Evolutionary conservation across 495 filamentous ascomycete species (phyloP).

Genomic region (Astrothelium subdiscretum): DNA sequence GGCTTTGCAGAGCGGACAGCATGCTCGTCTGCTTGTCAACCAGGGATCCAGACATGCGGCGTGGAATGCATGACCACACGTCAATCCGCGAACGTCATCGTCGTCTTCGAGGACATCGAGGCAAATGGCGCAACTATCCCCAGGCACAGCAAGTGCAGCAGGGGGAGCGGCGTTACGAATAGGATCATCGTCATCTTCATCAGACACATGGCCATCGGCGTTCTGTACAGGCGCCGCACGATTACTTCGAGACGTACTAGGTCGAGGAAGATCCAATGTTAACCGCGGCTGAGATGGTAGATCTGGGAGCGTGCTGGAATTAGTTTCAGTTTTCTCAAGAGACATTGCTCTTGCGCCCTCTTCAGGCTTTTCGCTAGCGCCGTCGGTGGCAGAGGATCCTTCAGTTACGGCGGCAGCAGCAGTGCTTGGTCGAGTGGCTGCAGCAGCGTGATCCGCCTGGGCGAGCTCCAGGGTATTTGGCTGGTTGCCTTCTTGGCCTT

Average conservation of each 20-base stretch:
- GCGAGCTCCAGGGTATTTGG: slow-evolving; percentile 22
- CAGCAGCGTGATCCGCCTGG: slow-evolving; percentile 16
- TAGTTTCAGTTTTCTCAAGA: slow-evolving; percentile 12
- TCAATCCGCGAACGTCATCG: slow-evolving; percentile 86
- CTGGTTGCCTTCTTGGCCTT: slow-evolving; percentile 33
- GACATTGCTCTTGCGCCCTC: slow-evolving; percentile 6
- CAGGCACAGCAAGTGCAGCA: slow-evolving; percentile 73
- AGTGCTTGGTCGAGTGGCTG: slow-evolving; percentile 6
- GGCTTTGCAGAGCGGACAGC: slow-evolving; percentile 93
- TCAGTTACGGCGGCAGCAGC: neutral
- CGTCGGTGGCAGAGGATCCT: neutral
- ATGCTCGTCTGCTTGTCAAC: slow-evolving; percentile 84
- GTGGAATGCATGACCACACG: slow-evolving; percentile 95
- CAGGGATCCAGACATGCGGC: slow-evolving; percentile 89
- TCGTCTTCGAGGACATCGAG: slow-evolving; percentile 88
- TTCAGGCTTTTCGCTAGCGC: slow-evolving; percentile 2
- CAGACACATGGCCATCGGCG: slow-evolving; percentile 41
- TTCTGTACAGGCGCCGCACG: slow-evolving; percentile 1
- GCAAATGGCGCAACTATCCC: slow-evolving; percentile 94
- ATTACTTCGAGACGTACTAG: neutral
- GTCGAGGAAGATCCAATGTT: neutral
- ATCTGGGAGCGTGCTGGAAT: slow-evolving; percentile 6
- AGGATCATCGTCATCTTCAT: slow-evolving; percentile 75
- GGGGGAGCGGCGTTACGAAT: slow-evolving; percentile 72
- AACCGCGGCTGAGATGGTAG: slow-evolving; percentile 1